Percentiles rank a stretch among this genome's conserved stretches.
Evolutionary conservation across 306 rosid genomes (phyloP).

Genomic region (Acacia acuminata): DNA sequence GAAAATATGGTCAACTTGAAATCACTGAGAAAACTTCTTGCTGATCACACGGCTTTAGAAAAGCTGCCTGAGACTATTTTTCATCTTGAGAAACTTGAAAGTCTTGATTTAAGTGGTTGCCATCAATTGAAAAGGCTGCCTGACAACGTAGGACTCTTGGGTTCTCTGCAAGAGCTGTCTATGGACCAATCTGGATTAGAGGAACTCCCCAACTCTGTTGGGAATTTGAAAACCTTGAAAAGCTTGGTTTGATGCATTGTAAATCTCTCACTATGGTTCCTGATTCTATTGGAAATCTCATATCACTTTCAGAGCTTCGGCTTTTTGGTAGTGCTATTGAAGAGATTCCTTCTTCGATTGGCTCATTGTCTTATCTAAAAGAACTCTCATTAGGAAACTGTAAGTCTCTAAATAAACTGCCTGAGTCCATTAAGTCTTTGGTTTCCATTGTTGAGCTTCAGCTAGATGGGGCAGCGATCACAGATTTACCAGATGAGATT

Average conservation of each 20-base stretch:
- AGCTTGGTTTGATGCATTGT: conserved; percentile 47
- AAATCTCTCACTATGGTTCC: conserved; percentile 48
- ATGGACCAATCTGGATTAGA: conserved; percentile 44
- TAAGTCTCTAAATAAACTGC: conserved; percentile 37
- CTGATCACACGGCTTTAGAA: conserved; percentile 43
- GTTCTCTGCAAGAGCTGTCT: conserved; percentile 53
- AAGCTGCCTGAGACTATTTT: conserved; percentile 56
- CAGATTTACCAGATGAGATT: conserved; percentile 53
- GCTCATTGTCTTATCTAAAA: conserved; percentile 49
- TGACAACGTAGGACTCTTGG: conserved; percentile 41
- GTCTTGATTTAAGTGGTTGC: conserved; percentile 47
- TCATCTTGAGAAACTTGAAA: conserved; percentile 47
- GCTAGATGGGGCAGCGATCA: conserved; percentile 50
- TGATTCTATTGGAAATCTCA: conserved; percentile 48
- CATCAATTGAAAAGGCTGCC: conserved; percentile 44
- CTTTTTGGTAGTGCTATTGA: conserved; percentile 31
- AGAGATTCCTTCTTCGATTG: conserved; percentile 55
- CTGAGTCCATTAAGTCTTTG: conserved; percentile 42
- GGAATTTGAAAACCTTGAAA: conserved; percentile 58
- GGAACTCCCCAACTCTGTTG: conserved; percentile 52
- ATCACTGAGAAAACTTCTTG: conserved; percentile 49
- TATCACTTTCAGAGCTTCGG: conserved; percentile 35
- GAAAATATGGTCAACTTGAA: conserved; percentile 42
- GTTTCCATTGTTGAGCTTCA: conserved; percentile 47
- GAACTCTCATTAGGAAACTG: conserved; percentile 43